Evolutionary conservation across 2,329 filamentous ascomycete genomes (phyloP), one percentile per base, ranked within the genome.

Genomic region (Harringtonia aguacate): DNA sequence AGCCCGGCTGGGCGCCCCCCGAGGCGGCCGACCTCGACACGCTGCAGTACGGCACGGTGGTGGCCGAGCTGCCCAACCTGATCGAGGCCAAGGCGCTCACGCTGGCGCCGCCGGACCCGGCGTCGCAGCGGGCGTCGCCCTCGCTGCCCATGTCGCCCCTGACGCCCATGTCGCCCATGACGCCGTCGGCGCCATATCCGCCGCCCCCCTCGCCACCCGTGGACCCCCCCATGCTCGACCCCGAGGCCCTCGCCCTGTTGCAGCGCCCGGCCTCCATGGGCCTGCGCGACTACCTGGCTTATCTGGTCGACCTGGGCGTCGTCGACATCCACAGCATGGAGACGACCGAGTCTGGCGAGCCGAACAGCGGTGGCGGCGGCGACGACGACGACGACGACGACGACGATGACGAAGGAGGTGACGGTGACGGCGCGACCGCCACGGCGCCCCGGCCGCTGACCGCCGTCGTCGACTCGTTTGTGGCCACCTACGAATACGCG

Each of bases 41-140:
- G 56, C 65, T 97, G n/a, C 80, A 94, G 51, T 97, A 94, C 61
- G 74, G 72, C 53, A 79, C 79, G 2, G 86, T 98, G 21, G 70
- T 95, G 17, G 72, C 75, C 31, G 90, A 97, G 61, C 70, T 98
- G 21, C 86, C 89, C 2, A 83, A 94, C 57, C 72, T 97, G 24
- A 85, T 97, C 50, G 90, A 97, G 66, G 90, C 86, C 10, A 90
- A 90, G 60, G 90, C 88, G 1, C 78, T 95, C n/a, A 88, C 86
- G 0, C 73, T 95, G 31, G 86, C 84, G 1, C 86, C 81, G 27
- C 67, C 70, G 1, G 69, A 65, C 50, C 66, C 60, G 30, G 61
- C 55, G 29, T n/a, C n/a, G n/a, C n/a, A n/a, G n/a, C n/a, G n/a
- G n/a, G 66, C 65, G 17, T 54, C 55, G 30, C 54, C 56, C 9